Evolutionary conservation across 495 filamentous ascomycete species (phyloP), one percentile per base, ranked within the genome.

Genomic region (Aspergillus conjunctus): DNA sequence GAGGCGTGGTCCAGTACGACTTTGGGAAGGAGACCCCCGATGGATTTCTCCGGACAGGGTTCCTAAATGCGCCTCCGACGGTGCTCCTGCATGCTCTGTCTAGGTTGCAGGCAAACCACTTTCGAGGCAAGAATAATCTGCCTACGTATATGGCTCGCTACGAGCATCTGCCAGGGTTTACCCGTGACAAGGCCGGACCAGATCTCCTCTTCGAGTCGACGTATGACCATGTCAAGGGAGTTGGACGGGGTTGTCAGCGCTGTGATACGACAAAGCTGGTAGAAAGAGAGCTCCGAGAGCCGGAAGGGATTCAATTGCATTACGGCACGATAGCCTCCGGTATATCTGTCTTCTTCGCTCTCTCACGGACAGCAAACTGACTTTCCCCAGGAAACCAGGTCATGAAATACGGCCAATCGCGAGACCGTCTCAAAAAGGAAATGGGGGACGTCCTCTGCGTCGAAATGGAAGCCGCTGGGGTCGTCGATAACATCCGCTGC

Each of bases 1-100:
- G 64, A 11, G 73, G 73, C 0, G 73, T 69, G 3, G 46, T 76
- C 6, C 73, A 76, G 49, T 76, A 73, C 56, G 70, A 76, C 46
- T 70, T 68, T 44, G 79, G 75, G 10, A 81, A 79, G 41, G 37
- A 41, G 15, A 41, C 37, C 15, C 37, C 37, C 11, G 37, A 41
- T 41, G 37, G 37, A n/a, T 41, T 41, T 41, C 11, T 41, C 11
- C 37, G 37, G 6, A 41, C 37, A 4, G 37, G 37, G 11, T 41
- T 41, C 37, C 37, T 41, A 14, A 41, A 41, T 41, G 37, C 37
- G 37, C 37, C 37, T 11, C 37, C 37, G 15, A 41, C 37, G 11
- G 37, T 41, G 37, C 37, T 41, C 15, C 37, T 41, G 9, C 37
- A 41, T 41, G 37, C 37, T n/a, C 11, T 41, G 11, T 41, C 37